Conservation (phyloP, 1,284 basidiomycete genomes). For the Mycosarcoma maydis region DNA sequence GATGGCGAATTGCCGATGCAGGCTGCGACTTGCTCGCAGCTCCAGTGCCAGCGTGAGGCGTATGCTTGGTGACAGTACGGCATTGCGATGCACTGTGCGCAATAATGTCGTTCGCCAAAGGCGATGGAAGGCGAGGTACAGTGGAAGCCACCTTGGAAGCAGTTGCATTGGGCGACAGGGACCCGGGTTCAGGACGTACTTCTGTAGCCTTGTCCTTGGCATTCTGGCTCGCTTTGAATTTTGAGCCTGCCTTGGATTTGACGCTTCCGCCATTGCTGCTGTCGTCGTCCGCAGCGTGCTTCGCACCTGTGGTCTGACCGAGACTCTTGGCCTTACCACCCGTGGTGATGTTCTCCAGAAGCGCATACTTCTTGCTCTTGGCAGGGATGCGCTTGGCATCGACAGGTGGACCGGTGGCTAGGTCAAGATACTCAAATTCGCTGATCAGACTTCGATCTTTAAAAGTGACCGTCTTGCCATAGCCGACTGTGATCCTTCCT, state of each 20-base stretch:
- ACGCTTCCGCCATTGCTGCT: constrained; percentile 3
- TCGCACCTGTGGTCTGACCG: constrained; percentile 57
- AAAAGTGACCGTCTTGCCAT: constrained; percentile 69
- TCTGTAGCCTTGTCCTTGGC: constrained; percentile 23
- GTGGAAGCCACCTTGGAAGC: constrained; percentile 12
- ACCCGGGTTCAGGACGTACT: constrained; percentile 12
- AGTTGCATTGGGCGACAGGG: constrained; percentile 12
- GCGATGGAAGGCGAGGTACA: constrained; percentile 33
- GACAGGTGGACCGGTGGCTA: constrained; percentile 69
- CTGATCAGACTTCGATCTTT: constrained; percentile 69
- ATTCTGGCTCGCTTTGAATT: constrained; percentile 18
- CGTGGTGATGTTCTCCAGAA: constrained; percentile 68
- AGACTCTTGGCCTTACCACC: constrained; percentile 67
- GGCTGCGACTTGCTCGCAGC: constrained; percentile 37
- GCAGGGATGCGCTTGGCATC: constrained; percentile 66
- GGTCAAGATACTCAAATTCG: constrained; percentile 69
- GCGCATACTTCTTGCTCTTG: constrained; percentile 66
- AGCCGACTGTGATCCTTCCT: constrained; percentile 68
- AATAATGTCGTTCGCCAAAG: constrained; percentile 43
- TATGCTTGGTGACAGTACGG: not conserved
- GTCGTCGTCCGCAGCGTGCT: constrained; percentile 22
- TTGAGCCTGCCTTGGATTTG: constrained; percentile 20
- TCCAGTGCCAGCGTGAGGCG: not conserved
- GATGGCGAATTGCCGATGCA: constrained; percentile 37
- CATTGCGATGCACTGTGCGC: constrained; percentile 13